Conservation (phyloP, 257 asterid genomes). For the Fraxinus pennsylvanica region DNA sequence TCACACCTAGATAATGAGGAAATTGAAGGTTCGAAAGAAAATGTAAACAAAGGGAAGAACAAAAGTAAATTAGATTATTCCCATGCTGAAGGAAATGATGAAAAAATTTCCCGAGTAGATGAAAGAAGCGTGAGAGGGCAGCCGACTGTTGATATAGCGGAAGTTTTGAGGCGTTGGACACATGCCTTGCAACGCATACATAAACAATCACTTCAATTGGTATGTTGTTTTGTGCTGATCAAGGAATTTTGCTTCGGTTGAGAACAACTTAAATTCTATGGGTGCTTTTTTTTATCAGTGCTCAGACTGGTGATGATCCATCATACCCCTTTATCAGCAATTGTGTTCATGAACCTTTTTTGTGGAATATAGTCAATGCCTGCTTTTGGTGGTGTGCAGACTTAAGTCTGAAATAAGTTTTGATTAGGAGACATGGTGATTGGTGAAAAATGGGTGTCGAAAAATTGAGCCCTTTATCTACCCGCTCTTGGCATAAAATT, state of each 20-base stretch:
- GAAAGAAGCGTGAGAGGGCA: conserved; percentile 81
- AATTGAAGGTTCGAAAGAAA: conserved; percentile 47
- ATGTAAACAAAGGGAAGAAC: conserved; percentile 39
- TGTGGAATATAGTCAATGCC: conserved; percentile 4
- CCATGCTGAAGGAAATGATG: conserved; percentile 53
- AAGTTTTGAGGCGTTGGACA: conserved; percentile 96
- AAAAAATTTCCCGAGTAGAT: conserved; percentile 53
- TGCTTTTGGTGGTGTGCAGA: neutral
- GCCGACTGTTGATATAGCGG: conserved; percentile 94
- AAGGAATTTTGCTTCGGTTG: conserved; percentile 20
- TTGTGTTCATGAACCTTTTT: neutral
- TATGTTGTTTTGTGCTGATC: conserved; percentile 38
- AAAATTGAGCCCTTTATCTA: neutral
- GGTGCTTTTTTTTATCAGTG: conserved; percentile 8
- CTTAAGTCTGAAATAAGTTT: neutral
- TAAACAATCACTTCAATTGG: conserved; percentile 89
- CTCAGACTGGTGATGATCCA: conserved; percentile 1
- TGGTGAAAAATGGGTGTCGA: neutral
- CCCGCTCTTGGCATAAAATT: neutral
- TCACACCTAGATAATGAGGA: conserved; percentile 59
- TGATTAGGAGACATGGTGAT: neutral
- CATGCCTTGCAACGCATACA: conserved; percentile 99
- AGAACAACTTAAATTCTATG: conserved; percentile 2
- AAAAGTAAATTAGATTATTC: conserved; percentile 37
- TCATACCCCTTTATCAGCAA: conserved; percentile 4